phyloP scores from a whole-genome alignment of 768 basidiomycete species.

The Mycena filopes region DNA sequence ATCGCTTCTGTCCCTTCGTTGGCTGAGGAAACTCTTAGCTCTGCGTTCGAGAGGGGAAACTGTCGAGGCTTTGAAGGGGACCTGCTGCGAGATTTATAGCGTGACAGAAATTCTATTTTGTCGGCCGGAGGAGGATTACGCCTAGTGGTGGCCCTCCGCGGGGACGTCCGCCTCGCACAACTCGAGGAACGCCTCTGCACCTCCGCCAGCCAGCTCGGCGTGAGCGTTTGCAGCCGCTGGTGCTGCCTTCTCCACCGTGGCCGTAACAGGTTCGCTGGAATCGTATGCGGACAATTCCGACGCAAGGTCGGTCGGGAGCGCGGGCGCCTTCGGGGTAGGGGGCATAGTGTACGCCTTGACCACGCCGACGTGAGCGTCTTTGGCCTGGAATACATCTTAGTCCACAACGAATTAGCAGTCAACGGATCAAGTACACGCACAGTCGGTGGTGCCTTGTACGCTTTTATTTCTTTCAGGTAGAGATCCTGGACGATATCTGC shows the following conservation, averaged over 20 bases:
- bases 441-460: slow-evolving; percentile 23
- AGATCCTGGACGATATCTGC: slow-evolving; percentile 33
- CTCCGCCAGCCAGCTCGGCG: slow-evolving; percentile 56
- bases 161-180: slow-evolving; percentile 87
- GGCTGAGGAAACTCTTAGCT: too few species aligned
- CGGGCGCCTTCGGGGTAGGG: slow-evolving; percentile 76
- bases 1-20: too few species aligned
- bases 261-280: slow-evolving; percentile 73
- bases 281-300: slow-evolving; percentile 90
- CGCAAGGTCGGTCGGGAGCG: slow-evolving; percentile 87
- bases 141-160: slow-evolving; percentile 66
- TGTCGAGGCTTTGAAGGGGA: too few species aligned
- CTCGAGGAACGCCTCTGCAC: slow-evolving; percentile 80
- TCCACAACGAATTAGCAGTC: background rate
- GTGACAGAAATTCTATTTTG: slow-evolving; percentile 28
- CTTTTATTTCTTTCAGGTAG: slow-evolving; percentile 37
- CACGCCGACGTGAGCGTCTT: slow-evolving; percentile 88
- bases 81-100: background rate
- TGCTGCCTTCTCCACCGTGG: slow-evolving; percentile 46
- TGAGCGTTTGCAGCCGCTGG: slow-evolving; percentile 38
- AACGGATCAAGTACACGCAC: slow-evolving; percentile 3
- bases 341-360: slow-evolving; percentile 89
- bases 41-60: too few species aligned
- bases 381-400: slow-evolving; percentile 62
- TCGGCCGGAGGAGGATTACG: slow-evolving; percentile 2